A percentile compares a stretch with the other conserved stretches of the same genome.
Conservation (phyloP, 176 grass and related monocot genomes). For the Alopecurus myosuroides region DNA sequence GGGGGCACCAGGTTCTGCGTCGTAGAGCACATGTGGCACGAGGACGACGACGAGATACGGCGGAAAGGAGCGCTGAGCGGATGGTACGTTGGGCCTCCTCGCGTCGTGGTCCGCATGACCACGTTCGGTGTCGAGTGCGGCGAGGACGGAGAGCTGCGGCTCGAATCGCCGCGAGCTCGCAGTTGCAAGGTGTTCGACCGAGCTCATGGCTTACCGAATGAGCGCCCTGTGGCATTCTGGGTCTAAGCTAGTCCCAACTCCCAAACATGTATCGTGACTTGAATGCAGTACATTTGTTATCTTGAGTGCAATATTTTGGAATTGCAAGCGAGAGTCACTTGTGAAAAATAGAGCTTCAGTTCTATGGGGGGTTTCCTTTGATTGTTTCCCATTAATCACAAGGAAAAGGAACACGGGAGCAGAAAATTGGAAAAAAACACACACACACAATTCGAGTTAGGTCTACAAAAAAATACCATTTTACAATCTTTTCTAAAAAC, state of each 20-base stretch:
- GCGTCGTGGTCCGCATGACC: neutral
- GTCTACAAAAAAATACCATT: too few species aligned
- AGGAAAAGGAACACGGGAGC: too few species aligned
- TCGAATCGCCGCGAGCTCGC: neutral
- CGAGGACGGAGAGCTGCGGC: neutral
- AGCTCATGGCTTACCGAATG: neutral
- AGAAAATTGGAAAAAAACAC: too few species aligned
- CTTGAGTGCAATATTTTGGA: too few species aligned
- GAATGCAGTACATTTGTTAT: too few species aligned
- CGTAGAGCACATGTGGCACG: neutral
- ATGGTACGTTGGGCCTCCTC: neutral
- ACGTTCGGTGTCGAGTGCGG: slow-evolving; percentile 4
- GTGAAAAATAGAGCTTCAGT: too few species aligned
- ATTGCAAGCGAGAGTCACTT: too few species aligned
- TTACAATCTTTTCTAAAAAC: too few species aligned
- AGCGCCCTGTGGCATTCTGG: neutral
- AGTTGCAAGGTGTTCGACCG: neutral
- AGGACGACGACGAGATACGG: neutral
- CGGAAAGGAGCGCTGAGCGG: neutral
- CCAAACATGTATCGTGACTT: too few species aligned
- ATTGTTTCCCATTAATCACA: too few species aligned
- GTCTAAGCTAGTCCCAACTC: neutral
- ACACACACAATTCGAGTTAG: too few species aligned
- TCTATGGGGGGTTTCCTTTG: too few species aligned
- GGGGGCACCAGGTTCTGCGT: slow-evolving; percentile 1